These are phyloP conservation scores for Hanseniaspora nectarophila DNA, from an alignment of 805 yeast genomes.

Conservation along the genomic window DNA sequence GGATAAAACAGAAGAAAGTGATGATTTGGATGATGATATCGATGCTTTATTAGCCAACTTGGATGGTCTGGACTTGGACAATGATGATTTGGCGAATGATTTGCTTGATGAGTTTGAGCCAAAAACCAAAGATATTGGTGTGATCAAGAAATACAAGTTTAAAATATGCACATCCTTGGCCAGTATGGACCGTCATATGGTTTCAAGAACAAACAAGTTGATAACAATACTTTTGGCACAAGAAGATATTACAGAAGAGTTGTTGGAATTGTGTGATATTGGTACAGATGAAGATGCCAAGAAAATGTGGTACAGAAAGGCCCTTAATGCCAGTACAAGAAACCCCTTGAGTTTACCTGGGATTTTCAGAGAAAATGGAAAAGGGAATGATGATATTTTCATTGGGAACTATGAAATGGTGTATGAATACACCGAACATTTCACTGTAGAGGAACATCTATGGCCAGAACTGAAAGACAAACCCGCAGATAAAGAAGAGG, in stretches of 20 bases:
- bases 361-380: constrained; percentile 70
- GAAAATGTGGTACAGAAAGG: constrained; percentile 59
- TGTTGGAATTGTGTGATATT: constrained; percentile 40
- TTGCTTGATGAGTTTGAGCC: constrained; percentile 18
- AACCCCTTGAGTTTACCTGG: constrained; percentile 59
- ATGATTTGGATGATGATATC: constrained; percentile 23
- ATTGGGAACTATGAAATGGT: constrained; percentile 80
- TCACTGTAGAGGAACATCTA: constrained; percentile 37
- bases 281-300: constrained; percentile 84
- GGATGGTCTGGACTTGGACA: constrained; percentile 22
- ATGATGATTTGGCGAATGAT: constrained; percentile 10
- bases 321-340: constrained; percentile 32
- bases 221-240: constrained; percentile 56
- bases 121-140: constrained; percentile 1
- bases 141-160: constrained; percentile 45
- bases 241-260: constrained; percentile 12
- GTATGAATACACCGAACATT: constrained; percentile 77
- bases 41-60: constrained; percentile 26
- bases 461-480: constrained; percentile 5
- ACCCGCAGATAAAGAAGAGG: neutral
- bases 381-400: constrained; percentile 28
- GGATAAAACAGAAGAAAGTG: neutral
- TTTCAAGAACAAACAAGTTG: constrained; percentile 63
- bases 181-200: constrained; percentile 70
- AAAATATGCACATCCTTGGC: constrained; percentile 76